phyloP scores from a whole-genome alignment of 2,329 filamentous ascomycete genomes.

The Penicillium sp. region DNA sequence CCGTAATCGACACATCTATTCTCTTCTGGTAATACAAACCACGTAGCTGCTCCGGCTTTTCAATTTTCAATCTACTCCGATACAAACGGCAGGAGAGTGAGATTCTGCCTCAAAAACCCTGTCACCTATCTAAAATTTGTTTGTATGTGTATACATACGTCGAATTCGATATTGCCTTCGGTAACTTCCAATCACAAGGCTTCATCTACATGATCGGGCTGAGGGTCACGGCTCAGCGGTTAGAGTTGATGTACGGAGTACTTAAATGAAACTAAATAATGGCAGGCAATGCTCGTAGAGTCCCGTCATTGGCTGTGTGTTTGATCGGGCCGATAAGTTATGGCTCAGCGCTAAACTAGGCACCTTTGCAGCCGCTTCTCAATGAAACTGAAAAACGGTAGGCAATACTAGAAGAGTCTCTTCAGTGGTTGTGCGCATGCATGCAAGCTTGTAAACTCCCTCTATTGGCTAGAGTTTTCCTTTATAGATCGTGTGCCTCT shows the following conservation, averaged over 20 bases:
- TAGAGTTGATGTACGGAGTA: too few relatives aligned
- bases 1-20: not conserved
- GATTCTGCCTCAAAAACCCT: not conserved
- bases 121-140: not conserved
- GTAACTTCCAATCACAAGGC: not conserved
- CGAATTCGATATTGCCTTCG: not conserved
- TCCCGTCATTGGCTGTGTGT: not conserved
- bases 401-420: too few relatives aligned
- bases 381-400: too few relatives aligned
- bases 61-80: not conserved
- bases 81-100: not conserved
- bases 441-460: too few relatives aligned
- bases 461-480: too few relatives aligned
- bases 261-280: not conserved
- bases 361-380: too few relatives aligned
- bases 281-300: not conserved
- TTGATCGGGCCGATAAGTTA: too few relatives aligned
- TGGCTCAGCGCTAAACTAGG: too few relatives aligned
- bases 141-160: not conserved
- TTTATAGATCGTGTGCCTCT: too few relatives aligned
- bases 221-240: not conserved
- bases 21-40: not conserved
- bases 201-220: not conserved
- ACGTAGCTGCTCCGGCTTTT: not conserved
- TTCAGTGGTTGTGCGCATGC: too few relatives aligned